Conservation (phyloP, 1,284 basidiomycete species). For the Binderoboletus segoi region DNA sequence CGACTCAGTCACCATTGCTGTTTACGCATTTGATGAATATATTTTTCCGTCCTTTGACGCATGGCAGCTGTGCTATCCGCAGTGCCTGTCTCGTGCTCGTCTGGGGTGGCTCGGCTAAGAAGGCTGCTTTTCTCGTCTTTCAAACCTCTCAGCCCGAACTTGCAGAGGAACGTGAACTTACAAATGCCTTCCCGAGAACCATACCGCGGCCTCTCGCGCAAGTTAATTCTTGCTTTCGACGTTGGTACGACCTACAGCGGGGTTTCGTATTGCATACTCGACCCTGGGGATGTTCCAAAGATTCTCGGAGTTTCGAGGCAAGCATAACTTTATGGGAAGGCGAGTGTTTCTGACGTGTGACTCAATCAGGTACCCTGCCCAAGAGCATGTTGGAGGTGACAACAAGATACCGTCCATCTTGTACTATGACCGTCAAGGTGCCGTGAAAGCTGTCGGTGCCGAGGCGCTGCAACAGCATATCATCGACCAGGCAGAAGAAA, state of each 20-base stretch:
- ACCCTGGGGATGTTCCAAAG: constrained; percentile 49
- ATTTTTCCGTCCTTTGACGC: not conserved
- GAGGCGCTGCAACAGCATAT: constrained; percentile 45
- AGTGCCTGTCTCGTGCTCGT: not conserved
- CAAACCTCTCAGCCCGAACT: not conserved
- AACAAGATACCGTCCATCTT: constrained; percentile 59
- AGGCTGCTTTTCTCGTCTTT: not conserved
- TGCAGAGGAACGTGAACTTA: not conserved
- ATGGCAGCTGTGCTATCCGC: not conserved
- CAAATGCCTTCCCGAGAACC: constrained; percentile 32
- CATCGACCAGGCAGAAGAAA: constrained; percentile 45
- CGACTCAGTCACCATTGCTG: too few relatives aligned
- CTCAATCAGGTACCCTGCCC: constrained; percentile 42
- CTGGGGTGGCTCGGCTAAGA: not conserved
- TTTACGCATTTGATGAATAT: too few relatives aligned
- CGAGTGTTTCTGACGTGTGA: not conserved
- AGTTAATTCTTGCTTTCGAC: constrained; percentile 51
- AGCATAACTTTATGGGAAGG: not conserved
- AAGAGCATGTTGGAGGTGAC: constrained; percentile 42
- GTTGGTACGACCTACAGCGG: constrained; percentile 56
- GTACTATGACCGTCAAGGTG: constrained; percentile 50
- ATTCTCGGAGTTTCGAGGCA: constrained; percentile 47
- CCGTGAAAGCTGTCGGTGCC: constrained; percentile 49
- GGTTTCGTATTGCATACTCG: constrained; percentile 46
- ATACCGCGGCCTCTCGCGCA: constrained; percentile 38